phyloP scores from a whole-genome alignment of 768 basidiomycete species.

The Amylocystis lapponica region DNA sequence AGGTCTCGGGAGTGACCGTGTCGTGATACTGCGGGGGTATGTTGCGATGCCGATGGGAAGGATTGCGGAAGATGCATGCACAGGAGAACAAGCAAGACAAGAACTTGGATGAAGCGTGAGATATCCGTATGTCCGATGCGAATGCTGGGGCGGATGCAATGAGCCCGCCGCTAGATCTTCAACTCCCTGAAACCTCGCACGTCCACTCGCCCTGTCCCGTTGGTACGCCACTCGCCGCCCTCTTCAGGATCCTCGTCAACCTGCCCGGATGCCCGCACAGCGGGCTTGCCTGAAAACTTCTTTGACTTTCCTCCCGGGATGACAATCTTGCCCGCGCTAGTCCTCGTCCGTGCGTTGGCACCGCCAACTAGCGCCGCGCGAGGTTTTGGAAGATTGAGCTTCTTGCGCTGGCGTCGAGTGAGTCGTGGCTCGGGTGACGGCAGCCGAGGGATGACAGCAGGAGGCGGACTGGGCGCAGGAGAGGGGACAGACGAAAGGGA shows the following conservation, averaged over 20 bases:
- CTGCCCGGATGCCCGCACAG: conserved; percentile 15
- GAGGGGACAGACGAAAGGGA: conserved; percentile 36
- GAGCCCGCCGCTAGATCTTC: conserved; percentile 44
- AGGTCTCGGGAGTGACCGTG: no score
- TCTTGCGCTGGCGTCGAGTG: conserved; percentile 65
- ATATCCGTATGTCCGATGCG: no score
- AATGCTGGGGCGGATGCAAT: neutral
- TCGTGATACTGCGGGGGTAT: no score
- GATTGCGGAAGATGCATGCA: no score
- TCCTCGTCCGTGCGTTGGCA: conserved; percentile 16
- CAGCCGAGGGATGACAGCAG: conserved; percentile 19
- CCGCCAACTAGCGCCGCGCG: conserved; percentile 28
- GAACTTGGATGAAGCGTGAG: no score
- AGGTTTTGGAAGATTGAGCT: conserved; percentile 59
- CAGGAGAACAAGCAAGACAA: no score
- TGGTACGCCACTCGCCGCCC: conserved; percentile 54
- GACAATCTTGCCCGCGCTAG: conserved; percentile 50
- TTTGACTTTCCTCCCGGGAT: conserved; percentile 57
- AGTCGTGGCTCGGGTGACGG: conserved; percentile 35
- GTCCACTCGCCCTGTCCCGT: conserved; percentile 68
- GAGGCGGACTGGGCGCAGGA: conserved; percentile 26
- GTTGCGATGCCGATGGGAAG: no score
- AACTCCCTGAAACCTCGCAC: conserved; percentile 75
- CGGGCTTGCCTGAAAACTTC: conserved; percentile 24
- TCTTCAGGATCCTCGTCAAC: conserved; percentile 23